phyloP scores from a whole-genome alignment of 2,329 filamentous ascomycete species.

The Trichoderma sp. region DNA sequence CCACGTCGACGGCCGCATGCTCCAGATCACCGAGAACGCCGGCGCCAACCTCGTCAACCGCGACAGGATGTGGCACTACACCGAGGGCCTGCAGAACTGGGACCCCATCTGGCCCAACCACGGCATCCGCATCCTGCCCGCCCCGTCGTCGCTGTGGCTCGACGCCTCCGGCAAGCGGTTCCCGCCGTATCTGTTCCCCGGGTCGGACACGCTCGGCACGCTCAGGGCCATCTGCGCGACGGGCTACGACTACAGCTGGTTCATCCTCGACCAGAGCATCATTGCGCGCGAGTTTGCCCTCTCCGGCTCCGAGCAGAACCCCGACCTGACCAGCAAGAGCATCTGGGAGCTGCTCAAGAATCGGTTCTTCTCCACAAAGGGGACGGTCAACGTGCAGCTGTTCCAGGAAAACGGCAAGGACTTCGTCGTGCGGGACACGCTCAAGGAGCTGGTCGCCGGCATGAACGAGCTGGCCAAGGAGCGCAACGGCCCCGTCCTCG shows the following conservation, averaged over 20 bases:
- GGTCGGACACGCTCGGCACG: constrained; percentile 59
- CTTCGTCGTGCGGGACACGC: constrained; percentile 60
- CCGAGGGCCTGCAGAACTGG: constrained; percentile 64
- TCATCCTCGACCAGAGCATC: constrained; percentile 60
- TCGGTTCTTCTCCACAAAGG: constrained; percentile 54
- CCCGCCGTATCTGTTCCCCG: constrained; percentile 59
- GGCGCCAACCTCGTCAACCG: constrained; percentile 61
- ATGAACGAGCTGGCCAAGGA: constrained; percentile 60
- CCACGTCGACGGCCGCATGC: constrained; percentile 66
- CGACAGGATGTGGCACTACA: constrained; percentile 69
- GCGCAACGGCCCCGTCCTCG: constrained; percentile 51
- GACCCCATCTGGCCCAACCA: constrained; percentile 63
- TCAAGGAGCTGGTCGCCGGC: constrained; percentile 56
- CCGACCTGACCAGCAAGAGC: constrained; percentile 61
- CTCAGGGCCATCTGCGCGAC: constrained; percentile 62
- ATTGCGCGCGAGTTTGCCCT: constrained; percentile 64
- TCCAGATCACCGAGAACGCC: constrained; percentile 55
- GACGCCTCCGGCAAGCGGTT: constrained; percentile 62
- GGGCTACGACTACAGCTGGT: constrained; percentile 66
- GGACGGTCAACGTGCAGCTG: constrained; percentile 57
- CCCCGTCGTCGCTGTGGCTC: constrained; percentile 64
- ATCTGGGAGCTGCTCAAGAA: constrained; percentile 52
- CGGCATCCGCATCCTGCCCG: constrained; percentile 62
- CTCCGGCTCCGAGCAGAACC: constrained; percentile 66
- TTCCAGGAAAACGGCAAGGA: constrained; percentile 62